Base-by-base conservation (phyloP, 169 alveolate species). In the Plasmodium relictum region DNA sequence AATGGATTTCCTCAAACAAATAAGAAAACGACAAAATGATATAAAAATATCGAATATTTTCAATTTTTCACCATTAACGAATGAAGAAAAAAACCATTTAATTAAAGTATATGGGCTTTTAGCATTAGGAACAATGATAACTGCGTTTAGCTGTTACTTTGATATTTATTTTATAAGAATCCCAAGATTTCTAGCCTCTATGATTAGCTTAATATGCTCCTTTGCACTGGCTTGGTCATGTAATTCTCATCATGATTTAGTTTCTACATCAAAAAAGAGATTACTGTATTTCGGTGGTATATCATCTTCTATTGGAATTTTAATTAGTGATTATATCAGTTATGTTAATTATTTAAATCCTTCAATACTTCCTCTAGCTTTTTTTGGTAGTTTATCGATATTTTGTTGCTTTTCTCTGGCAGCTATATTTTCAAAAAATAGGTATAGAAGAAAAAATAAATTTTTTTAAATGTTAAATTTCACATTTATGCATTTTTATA, bases 151-250 rank as follows among this genome's bases (percentile, higher is more conserved):
- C 54, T 80, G 90, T 63, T 80, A 80, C 66, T 26, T 80, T 48
- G 90, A 80, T 59, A 66, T 80, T 16, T 20, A 66, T 66, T 66
- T 52, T 80, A 22, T 80, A 18, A 80, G 66, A 54, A 41, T 80
- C 37, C 90, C 90, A 59, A 80, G 83, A 80, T 80, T 80, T 80
- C 18, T 80, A 52, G 90, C 90, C 20, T 80, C 90, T 20, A 80
- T 80, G 8, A 8, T 68, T 37, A 80, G 90, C 37, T 80, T 80
- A 65, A 20, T 65, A 50, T 80, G 90, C 66, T 66, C 90, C 37
- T 80, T 80, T 66, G 83, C 80, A 42, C 24, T 80, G 52, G 90
- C 90, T 2, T 54, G 72, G 6, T 80, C 90, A 80, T 80, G 90
- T 24, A 80, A 48, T 65, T 66, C 90, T 52, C 90, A 56, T 66